A percentile compares a stretch with the other conserved stretches of the same genome.
Evolutionary conservation across 2,329 filamentous ascomycete genomes (phyloP).

Genomic region (Aspergillus novofumigatus): DNA sequence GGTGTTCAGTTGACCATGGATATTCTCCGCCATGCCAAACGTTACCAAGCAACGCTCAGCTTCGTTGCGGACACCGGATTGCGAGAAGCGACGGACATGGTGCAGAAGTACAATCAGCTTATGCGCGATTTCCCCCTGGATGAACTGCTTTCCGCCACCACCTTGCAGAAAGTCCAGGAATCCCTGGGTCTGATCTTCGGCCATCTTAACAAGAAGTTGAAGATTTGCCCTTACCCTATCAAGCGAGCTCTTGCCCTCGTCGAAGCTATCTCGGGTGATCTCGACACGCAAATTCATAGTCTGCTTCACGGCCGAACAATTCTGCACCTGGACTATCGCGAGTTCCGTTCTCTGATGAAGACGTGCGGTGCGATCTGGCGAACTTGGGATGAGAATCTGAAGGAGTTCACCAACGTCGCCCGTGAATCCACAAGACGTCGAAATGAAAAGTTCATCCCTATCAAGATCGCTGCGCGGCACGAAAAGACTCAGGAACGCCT

Average conservation of each 20-base stretch:
- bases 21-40: conserved; percentile 93
- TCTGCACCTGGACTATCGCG: conserved; percentile 86
- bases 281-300: conserved; percentile 80
- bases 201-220: conserved; percentile 96
- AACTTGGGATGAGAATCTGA: conserved; percentile 92
- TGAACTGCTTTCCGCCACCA: conserved; percentile 87
- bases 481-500: conserved; percentile 83
- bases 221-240: conserved; percentile 93
- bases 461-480: conserved; percentile 89
- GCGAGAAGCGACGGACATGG: conserved; percentile 92
- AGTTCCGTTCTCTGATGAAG: conserved; percentile 82
- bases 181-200: conserved; percentile 84
- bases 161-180: conserved; percentile 81
- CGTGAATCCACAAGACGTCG: conserved; percentile 89
- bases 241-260: conserved; percentile 88
- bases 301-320: conserved; percentile 81
- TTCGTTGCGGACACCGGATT: conserved; percentile 93
- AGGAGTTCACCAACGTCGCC: conserved; percentile 96
- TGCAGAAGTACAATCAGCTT: conserved; percentile 97
- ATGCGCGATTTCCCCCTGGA: conserved; percentile 98
- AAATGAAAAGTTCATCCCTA: conserved; percentile 97
- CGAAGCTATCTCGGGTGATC: conserved; percentile 89
- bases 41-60: conserved; percentile 95
- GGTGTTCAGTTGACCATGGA: conserved; percentile 89
- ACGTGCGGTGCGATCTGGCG: conserved; percentile 81